These are phyloP conservation scores for Lecanicillium sp. DNA, from an alignment of 2,329 filamentous ascomycete species.

Conservation along the genomic window DNA sequence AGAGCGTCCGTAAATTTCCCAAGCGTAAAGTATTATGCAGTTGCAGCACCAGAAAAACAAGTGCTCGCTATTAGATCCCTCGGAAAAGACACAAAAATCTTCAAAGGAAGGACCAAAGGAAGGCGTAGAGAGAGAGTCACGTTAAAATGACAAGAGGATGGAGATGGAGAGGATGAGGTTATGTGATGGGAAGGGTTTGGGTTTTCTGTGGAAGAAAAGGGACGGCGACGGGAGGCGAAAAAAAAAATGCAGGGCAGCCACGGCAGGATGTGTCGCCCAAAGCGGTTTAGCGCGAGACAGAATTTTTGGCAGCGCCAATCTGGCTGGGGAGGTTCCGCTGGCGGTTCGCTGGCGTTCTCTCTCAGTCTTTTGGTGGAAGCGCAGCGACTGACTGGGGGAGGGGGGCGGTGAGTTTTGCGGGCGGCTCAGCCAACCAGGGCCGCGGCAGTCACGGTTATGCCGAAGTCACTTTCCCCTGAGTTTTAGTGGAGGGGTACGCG, in stretches of 20 bases:
- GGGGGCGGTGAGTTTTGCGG: no score
- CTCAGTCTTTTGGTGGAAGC: no score
- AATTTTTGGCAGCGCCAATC: no score
- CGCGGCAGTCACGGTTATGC: no score
- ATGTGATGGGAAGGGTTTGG: constrained; percentile 21
- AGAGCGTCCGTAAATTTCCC: constrained; percentile 24
- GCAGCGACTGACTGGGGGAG: no score
- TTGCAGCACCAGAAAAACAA: constrained; percentile 18
- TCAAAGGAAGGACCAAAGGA: constrained; percentile 40
- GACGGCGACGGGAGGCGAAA: constrained; percentile 7
- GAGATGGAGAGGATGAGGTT: constrained; percentile 22
- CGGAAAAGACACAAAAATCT: constrained; percentile 35
- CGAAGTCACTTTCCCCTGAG: no score
- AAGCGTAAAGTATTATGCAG: constrained; percentile 19
- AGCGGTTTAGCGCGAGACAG: constrained; percentile 7
- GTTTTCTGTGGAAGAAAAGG: constrained; percentile 19
- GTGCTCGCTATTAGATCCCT: constrained; percentile 28
- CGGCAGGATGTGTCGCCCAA: constrained; percentile 3
- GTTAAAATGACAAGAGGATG: constrained; percentile 7
- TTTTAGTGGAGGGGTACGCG: no score
- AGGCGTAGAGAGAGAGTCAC: constrained; percentile 24
- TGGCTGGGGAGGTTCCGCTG: no score
- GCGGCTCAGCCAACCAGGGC: no score
- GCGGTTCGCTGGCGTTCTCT: no score
- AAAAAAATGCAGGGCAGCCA: constrained; percentile 7